phyloP scores from a whole-genome alignment of 129 eudicot genomes.

The Silybum marianum region DNA sequence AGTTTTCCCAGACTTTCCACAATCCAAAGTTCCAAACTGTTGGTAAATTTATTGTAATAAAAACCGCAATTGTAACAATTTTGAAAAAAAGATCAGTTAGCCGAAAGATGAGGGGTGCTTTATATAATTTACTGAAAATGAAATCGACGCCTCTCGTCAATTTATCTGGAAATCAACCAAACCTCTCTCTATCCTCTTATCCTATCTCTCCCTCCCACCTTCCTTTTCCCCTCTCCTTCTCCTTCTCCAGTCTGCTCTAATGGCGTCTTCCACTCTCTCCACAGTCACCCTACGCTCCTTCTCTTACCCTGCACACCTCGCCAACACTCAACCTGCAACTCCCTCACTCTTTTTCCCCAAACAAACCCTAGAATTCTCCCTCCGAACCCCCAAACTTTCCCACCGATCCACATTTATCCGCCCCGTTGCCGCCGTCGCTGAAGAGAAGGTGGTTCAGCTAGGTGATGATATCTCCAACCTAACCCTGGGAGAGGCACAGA shows the following conservation, averaged over 20 bases:
- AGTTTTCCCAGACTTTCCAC: no score
- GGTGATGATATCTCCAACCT: conserved; percentile 71
- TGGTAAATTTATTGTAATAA: not conserved
- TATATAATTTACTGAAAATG: not conserved
- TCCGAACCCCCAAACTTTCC: conserved; percentile 45
- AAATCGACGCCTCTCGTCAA: not conserved
- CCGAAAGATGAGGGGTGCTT: conserved; percentile 3
- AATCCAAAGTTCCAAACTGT: no score
- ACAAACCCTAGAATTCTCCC: conserved; percentile 47
- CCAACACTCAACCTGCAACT: conserved; percentile 20
- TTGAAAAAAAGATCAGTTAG: not conserved
- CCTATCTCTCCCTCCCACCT: conserved; percentile 38
- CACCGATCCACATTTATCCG: conserved; percentile 60
- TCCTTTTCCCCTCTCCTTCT: no score
- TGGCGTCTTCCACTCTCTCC: conserved; percentile 79
- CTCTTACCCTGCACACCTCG: conserved; percentile 29
- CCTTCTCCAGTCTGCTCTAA: conserved; percentile 32
- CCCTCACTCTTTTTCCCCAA: conserved; percentile 43
- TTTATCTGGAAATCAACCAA: conserved; percentile 14
- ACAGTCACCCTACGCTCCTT: conserved; percentile 50
- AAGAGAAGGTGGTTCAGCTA: conserved; percentile 61
- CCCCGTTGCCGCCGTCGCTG: conserved; percentile 79
- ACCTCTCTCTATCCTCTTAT: conserved; percentile 42
- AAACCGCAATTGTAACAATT: not conserved
- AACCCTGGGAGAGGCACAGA: conserved; percentile 74